phyloP scores from a whole-genome alignment of 1,139 yeast species.

The Meyerozyma carpophila region DNA sequence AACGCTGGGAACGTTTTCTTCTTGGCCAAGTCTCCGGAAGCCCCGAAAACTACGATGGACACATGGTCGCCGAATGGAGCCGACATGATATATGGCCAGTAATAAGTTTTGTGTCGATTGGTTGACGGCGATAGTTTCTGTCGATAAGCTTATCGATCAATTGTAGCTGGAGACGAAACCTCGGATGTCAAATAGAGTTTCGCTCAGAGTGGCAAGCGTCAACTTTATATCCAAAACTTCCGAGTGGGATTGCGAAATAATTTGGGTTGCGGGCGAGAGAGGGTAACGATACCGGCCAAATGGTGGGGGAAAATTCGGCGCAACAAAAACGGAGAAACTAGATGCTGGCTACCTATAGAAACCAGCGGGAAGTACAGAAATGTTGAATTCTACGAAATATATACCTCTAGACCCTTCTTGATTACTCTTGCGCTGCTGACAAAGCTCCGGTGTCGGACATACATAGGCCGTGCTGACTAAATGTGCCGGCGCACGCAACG shows the following conservation, averaged over 20 bases:
- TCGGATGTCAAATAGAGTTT: background rate
- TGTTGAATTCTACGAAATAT: background rate
- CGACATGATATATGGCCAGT: conserved; percentile 1
- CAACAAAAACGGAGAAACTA: no score
- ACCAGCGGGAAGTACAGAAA: background rate
- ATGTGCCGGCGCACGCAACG: background rate
- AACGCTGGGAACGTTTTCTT: conserved; percentile 89
- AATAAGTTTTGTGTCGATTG: no score
- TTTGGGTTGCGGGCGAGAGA: background rate
- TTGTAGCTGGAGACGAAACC: no score
- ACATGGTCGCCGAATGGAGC: conserved; percentile 54
- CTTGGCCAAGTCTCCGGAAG: conserved; percentile 95
- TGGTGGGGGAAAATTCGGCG: background rate
- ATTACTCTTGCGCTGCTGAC: background rate
- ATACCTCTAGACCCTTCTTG: background rate
- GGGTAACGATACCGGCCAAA: background rate
- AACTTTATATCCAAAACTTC: background rate
- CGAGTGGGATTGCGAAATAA: background rate
- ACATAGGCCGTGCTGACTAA: background rate
- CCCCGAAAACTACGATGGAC: conserved; percentile 84
- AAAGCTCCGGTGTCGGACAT: background rate
- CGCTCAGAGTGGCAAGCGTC: background rate
- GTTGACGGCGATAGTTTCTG: no score
- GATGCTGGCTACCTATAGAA: no score
- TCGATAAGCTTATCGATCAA: no score